Conservation (phyloP, 2,329 filamentous ascomycete species). For the Exophiala spinifera region DNA sequence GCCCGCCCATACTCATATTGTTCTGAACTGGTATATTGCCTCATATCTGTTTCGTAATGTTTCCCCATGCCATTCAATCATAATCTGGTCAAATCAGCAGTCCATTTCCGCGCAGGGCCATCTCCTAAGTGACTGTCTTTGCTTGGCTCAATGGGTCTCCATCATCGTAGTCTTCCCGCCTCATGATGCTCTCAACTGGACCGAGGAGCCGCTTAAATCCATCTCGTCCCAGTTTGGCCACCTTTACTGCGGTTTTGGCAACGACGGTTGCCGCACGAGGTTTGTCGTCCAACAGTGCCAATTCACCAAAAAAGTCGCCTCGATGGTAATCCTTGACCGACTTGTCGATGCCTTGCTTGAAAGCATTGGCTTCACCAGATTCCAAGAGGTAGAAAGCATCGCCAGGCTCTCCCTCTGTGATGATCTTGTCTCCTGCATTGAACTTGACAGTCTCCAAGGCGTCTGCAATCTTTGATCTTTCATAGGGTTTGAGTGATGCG, state of each 20-base stretch:
- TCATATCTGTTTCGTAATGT: conserved; percentile 1
- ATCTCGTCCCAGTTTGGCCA: conserved; percentile 86
- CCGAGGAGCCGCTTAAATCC: conserved; percentile 92
- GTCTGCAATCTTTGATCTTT: conserved; percentile 95
- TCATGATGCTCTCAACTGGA: conserved; percentile 91
- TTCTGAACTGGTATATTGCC: conserved; percentile 3
- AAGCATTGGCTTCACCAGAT: conserved; percentile 79
- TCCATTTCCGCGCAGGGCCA: background rate
- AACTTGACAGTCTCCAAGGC: conserved; percentile 90
- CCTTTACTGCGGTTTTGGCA: conserved; percentile 82
- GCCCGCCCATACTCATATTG: background rate
- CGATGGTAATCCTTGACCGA: conserved; percentile 79
- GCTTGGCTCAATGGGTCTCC: conserved; percentile 26
- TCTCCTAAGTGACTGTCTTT: conserved; percentile 37
- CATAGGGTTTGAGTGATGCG: conserved; percentile 78
- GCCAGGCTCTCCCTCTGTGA: conserved; percentile 85
- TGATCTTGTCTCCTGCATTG: conserved; percentile 74
- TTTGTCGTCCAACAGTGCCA: conserved; percentile 88
- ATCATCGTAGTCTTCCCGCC: conserved; percentile 54
- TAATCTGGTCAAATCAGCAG: background rate
- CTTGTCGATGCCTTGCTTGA: conserved; percentile 68
- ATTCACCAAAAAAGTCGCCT: conserved; percentile 95
- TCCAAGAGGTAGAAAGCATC: conserved; percentile 91
- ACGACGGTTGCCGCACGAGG: conserved; percentile 87
- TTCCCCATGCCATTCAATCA: background rate